Evolutionary conservation across 2,329 filamentous ascomycete genomes (phyloP).

Genomic region (Lizonia empirigonia): DNA sequence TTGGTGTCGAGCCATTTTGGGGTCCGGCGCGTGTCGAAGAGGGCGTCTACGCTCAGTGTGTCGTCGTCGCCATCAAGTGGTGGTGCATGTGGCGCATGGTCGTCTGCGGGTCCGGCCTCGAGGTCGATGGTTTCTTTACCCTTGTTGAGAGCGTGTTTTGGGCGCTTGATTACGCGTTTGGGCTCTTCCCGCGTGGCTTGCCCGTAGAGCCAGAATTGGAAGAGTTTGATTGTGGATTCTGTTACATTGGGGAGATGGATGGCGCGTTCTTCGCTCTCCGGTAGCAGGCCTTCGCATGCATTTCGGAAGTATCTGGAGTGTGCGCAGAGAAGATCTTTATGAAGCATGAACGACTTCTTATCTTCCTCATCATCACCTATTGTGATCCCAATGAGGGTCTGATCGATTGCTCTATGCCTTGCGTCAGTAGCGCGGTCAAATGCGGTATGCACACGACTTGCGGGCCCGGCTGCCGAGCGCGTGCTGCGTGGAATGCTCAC

Average conservation of each 20-base stretch:
- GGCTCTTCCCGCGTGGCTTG: constrained; percentile 18
- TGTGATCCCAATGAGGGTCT: constrained; percentile 16
- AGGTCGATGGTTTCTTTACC: constrained; percentile 8
- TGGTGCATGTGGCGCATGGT: background rate
- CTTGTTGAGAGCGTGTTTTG: constrained; percentile 4
- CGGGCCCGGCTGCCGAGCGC: background rate
- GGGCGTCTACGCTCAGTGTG: constrained; percentile 1
- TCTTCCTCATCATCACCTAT: constrained; percentile 17
- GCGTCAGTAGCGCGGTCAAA: constrained; percentile 10
- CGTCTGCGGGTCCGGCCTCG: background rate
- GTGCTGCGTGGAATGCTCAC: constrained; percentile 4
- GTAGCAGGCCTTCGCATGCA: constrained; percentile 19
- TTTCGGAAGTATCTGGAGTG: constrained; percentile 24
- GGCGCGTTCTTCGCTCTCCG: constrained; percentile 13
- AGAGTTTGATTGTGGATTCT: constrained; percentile 21
- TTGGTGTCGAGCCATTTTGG: constrained; percentile 12
- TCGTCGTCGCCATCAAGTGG: constrained; percentile 4
- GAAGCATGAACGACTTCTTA: constrained; percentile 19
- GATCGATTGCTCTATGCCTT: constrained; percentile 19
- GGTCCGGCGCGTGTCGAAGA: constrained; percentile 12
- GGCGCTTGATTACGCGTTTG: constrained; percentile 14
- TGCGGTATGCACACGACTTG: background rate
- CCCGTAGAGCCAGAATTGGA: constrained; percentile 26
- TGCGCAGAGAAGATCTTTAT: constrained; percentile 22
- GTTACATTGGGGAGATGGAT: constrained; percentile 19